Percentiles rank a stretch among this genome's conserved stretches.
Evolutionary conservation across 208 protist species (phyloP).

Genomic region (Leishmania guyanensis): DNA sequence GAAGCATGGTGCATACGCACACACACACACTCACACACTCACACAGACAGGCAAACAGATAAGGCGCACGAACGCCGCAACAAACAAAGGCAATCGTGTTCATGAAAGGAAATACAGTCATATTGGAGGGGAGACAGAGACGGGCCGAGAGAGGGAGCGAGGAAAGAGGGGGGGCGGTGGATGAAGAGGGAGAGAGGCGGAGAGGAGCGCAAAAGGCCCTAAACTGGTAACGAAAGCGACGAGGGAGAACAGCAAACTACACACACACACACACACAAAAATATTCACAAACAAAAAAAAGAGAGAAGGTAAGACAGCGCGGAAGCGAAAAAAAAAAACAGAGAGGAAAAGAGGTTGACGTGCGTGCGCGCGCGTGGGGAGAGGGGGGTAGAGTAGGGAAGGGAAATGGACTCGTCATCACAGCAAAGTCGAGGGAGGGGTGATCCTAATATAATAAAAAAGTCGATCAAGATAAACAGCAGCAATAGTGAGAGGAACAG

Average conservation of each 20-base stretch:
- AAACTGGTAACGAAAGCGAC: no score
- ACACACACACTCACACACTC: neutral
- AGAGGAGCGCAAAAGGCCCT: no score
- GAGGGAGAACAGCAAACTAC: neutral
- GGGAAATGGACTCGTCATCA: neutral
- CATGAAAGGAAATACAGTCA: neutral
- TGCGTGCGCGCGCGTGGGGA: neutral
- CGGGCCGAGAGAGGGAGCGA: neutral
- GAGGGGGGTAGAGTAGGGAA: neutral
- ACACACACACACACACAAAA: constrained; percentile 4
- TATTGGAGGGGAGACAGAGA: neutral
- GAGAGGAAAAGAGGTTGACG: neutral
- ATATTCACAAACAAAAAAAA: neutral
- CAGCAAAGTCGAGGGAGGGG: neutral
- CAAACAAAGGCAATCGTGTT: neutral
- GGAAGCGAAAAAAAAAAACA: constrained; percentile 12
- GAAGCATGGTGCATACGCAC: no score
- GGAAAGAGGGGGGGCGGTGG: neutral
- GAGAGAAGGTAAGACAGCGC: neutral
- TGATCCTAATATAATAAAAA: neutral
- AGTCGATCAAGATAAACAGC: neutral
- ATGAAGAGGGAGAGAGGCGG: no score
- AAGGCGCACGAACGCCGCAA: no score
- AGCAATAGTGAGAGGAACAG: neutral
- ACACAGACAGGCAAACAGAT: neutral